Percentiles rank a stretch among this genome's conserved stretches.
These are phyloP conservation scores for Auriscalpium microsporum DNA, from an alignment of 768 basidiomycete species.

Conservation along the genomic window DNA sequence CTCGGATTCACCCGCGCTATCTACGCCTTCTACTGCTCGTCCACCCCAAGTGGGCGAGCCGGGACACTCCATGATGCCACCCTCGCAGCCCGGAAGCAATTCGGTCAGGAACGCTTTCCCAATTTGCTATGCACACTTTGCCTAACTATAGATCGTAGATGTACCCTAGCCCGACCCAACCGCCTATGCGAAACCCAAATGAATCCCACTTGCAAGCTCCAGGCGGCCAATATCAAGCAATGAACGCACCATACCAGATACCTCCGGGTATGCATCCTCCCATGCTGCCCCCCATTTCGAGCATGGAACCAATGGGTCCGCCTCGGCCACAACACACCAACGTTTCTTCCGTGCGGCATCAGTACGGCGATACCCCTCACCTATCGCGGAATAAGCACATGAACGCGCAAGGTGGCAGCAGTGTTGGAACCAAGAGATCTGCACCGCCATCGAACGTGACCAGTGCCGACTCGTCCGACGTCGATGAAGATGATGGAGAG, in stretches of 20 bases:
- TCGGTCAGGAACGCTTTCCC: constrained; percentile 18
- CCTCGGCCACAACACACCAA: constrained; percentile 30
- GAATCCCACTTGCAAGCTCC: constrained; percentile 5
- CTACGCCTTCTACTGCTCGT: constrained; percentile 31
- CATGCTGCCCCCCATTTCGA: constrained; percentile 13
- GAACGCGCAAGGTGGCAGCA: constrained; percentile 13
- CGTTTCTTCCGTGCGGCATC: constrained; percentile 54
- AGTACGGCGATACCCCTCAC: constrained; percentile 34
- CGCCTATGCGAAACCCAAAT: background rate
- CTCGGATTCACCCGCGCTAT: constrained; percentile 41
- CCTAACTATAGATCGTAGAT: constrained; percentile 4
- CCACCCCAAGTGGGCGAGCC: constrained; percentile 14
- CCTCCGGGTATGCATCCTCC: constrained; percentile 5
- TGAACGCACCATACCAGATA: constrained; percentile 5
- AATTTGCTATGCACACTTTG: background rate
- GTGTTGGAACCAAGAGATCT: constrained; percentile 47
- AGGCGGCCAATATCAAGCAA: constrained; percentile 4
- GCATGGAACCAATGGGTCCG: constrained; percentile 10
- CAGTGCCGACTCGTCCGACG: constrained; percentile 75
- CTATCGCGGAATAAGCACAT: constrained; percentile 14
- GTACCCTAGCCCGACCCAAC: constrained; percentile 5
- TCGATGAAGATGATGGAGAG: constrained; percentile 80
- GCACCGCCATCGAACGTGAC: constrained; percentile 58
- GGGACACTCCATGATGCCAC: constrained; percentile 18
- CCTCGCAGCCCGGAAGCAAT: constrained; percentile 18